phyloP scores from a whole-genome alignment of 495 filamentous ascomycete genomes.

The Xylaria longipes region DNA sequence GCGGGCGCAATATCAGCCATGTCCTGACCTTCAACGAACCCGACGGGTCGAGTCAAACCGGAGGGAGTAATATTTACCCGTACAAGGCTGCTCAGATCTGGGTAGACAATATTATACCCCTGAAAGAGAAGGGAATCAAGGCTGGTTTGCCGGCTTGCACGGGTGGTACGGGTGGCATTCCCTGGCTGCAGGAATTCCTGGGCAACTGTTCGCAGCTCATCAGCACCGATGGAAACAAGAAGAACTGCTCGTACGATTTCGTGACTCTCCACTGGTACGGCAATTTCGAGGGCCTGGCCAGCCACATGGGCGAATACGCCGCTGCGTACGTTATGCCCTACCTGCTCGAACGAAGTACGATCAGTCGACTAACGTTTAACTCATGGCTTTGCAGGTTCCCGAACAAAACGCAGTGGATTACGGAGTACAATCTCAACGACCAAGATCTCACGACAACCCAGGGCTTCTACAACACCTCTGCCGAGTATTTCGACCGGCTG shows the following conservation, averaged over 20 bases:
- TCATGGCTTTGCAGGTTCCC: slow-evolving; percentile 52
- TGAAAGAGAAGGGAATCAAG: slow-evolving; percentile 62
- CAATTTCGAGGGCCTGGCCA: slow-evolving; percentile 73
- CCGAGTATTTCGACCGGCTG: slow-evolving; percentile 68
- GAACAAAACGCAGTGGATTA: slow-evolving; percentile 72
- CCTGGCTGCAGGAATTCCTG: slow-evolving; percentile 70
- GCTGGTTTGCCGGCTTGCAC: slow-evolving; percentile 67
- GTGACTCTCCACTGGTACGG: slow-evolving; percentile 81
- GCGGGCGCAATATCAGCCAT: slow-evolving; percentile 65
- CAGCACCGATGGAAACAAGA: slow-evolving; percentile 40
- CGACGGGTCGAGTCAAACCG: slow-evolving; percentile 58
- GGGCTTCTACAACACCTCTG: slow-evolving; percentile 66
- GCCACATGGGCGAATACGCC: slow-evolving; percentile 68
- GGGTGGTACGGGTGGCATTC: slow-evolving; percentile 59
- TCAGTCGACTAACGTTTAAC: not conserved
- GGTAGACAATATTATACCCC: slow-evolving; percentile 69
- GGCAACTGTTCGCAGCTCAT: slow-evolving; percentile 54
- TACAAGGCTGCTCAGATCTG: slow-evolving; percentile 66
- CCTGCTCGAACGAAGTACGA: not conserved
- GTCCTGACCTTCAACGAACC: slow-evolving; percentile 81
- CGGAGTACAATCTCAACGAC: slow-evolving; percentile 67
- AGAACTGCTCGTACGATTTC: slow-evolving; percentile 72
- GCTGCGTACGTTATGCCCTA: slow-evolving; percentile 46
- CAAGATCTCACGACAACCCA: slow-evolving; percentile 62
- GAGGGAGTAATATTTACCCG: slow-evolving; percentile 65